Evolutionary conservation across 192 early-diverging fungal genomes (phyloP).

Genomic region (Pilaira anomala): DNA sequence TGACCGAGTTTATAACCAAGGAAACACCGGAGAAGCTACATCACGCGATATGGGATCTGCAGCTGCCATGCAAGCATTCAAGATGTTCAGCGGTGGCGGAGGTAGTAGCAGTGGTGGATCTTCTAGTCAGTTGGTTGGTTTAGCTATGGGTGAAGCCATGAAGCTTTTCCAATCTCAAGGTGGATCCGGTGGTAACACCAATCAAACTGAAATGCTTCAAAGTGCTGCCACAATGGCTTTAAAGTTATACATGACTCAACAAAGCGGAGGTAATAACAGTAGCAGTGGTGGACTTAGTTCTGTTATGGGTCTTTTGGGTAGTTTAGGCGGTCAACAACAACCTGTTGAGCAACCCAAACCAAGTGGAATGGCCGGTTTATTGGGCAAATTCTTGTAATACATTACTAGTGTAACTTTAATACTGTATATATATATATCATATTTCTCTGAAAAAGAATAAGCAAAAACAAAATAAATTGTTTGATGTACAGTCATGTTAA

Average conservation of each 20-base stretch:
- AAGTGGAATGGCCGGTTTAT: slow-evolving; percentile 23
- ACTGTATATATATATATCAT: no score
- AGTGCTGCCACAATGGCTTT: slow-evolving; percentile 38
- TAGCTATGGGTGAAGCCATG: slow-evolving; percentile 41
- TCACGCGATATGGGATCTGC: slow-evolving; percentile 37
- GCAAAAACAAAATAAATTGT: no score
- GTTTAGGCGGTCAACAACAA: slow-evolving; percentile 3
- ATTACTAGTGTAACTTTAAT: no score
- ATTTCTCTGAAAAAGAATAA: no score
- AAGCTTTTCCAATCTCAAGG: slow-evolving; percentile 30
- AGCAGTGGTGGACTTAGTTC: slow-evolving; percentile 26
- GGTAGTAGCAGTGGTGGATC: slow-evolving; percentile 16
- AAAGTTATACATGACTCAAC: slow-evolving; percentile 31
- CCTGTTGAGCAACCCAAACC: not conserved
- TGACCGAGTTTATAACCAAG: slow-evolving; percentile 30
- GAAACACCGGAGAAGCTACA: slow-evolving; percentile 1
- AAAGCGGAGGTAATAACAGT: slow-evolving; percentile 5
- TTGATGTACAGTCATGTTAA: no score
- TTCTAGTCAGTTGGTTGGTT: slow-evolving; percentile 28
- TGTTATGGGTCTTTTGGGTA: slow-evolving; percentile 33
- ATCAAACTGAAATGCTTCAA: slow-evolving; percentile 32
- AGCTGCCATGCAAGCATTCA: slow-evolving; percentile 39
- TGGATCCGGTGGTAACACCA: slow-evolving; percentile 8
- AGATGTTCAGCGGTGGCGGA: slow-evolving; percentile 28
- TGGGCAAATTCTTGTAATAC: slow-evolving; percentile 37